These are phyloP conservation scores for Plasmopara halstedii DNA, from an alignment of 352 stramenopile genomes.

Conservation along the genomic window DNA sequence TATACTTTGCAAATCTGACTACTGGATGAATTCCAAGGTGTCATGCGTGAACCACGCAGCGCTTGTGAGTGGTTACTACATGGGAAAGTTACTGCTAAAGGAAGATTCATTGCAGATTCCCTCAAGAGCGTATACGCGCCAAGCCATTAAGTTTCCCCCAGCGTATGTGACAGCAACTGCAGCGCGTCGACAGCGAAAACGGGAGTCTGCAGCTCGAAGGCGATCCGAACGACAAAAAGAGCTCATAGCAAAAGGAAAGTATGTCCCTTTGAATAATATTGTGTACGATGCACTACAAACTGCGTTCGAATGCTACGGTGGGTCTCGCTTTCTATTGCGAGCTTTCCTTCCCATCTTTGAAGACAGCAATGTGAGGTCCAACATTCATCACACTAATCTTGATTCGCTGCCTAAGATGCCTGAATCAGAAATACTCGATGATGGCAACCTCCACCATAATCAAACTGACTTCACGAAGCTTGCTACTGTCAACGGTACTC, in stretches of 20 bases:
- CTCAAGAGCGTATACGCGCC: conserved; percentile 14
- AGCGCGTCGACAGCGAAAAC: conserved; percentile 33
- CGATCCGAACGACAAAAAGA: conserved; percentile 22
- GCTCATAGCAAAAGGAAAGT: conserved; percentile 38
- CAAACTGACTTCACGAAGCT: conserved; percentile 11
- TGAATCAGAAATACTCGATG: conserved; percentile 3
- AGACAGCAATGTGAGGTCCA: neutral
- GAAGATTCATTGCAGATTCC: conserved; percentile 28
- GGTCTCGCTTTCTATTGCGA: conserved; percentile 17
- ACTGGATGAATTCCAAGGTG: conserved; percentile 14
- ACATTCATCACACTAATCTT: conserved; percentile 1
- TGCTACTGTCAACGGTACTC: conserved; percentile 1
- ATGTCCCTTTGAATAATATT: conserved; percentile 29
- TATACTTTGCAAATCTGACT: neutral
- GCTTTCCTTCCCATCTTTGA: conserved; percentile 10
- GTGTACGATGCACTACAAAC: conserved; percentile 14
- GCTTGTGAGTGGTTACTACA: conserved; percentile 52
- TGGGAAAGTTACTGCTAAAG: conserved; percentile 16
- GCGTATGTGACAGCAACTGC: conserved; percentile 2
- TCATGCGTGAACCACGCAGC: conserved; percentile 37
- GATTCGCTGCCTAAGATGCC: conserved; percentile 1
- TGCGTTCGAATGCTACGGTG: conserved; percentile 14
- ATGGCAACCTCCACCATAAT: conserved; percentile 13
- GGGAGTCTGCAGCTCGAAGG: conserved; percentile 21
- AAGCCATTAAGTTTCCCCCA: neutral